Evolutionary conservation across 2,329 filamentous ascomycete species (phyloP), one percentile per base, ranked within the genome.

Genomic region (Calonectria hawksworthii): DNA sequence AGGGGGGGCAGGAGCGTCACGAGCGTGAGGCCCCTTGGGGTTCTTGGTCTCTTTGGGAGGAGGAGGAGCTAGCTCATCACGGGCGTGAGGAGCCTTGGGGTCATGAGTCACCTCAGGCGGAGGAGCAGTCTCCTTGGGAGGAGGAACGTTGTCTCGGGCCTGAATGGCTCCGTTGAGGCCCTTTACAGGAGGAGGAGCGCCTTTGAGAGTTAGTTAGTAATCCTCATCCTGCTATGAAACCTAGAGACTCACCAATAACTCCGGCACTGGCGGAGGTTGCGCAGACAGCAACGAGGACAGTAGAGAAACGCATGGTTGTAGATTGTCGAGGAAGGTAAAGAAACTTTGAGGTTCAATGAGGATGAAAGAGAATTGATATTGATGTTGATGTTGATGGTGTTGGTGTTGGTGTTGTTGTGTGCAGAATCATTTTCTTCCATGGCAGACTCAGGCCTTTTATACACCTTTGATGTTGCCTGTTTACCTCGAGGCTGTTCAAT

Each of bases 191-290:
- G 52, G 18, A 59, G 54, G 54, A 61, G 54, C 54, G 21, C 54
- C 54, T 61, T 16, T 38, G 21, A 26, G 5, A 61, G n/a, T 61
- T 38, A 26, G n/a, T 61, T 38, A 26, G 32, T 14, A 13, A 26
- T 38, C 2, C 10, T 61, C n/a, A 38, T 61, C 11, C 26, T 38
- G 11, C 7, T 1, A 6, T 38, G 32, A 5, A 38, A 10, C 32
- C 13, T 9, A 7, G 54, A 14, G 26, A 61, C 54, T 16, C 7
- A 61, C 54, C 54, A 61, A 61, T 38, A 18, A 61, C 54, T 61
- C 54, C 54, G n/a, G 54, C 54, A 38, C 54, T 61, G 32, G 54
- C 54, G n/a, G 54, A 61, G 14, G 54, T 61, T n/a, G 54, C 54
- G 13, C 54, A 61, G n/a, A 38, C 54, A 38, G 54, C 54, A 34